Evolutionary conservation across 352 stramenopile genomes (phyloP), one percentile per base, ranked within the genome.

Genomic region (Plasmopara viticola): DNA sequence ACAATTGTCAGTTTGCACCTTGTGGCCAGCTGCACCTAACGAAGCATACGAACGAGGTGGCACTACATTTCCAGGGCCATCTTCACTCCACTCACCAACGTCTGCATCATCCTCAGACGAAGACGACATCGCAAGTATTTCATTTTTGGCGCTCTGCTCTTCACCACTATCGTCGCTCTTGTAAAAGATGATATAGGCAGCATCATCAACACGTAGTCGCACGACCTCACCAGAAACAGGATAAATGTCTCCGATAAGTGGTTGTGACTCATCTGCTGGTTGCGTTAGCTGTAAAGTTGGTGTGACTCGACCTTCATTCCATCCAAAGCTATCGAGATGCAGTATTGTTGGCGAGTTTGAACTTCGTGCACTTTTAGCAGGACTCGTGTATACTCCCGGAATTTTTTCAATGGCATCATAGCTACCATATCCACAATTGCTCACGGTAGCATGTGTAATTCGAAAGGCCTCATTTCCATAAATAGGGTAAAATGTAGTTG

Each of bases 141-240:
- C 78, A 20, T 81, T 58, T 17, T 62, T 62, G 2, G 40, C 44
- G 14, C 53, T 75, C 37, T 74, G 60, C 45, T 72, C 64, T 53
- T 72, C 64, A 12, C 64, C 73, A 14, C 61, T 64, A 8, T 84
- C 76, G 10, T 87, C 78, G 9, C 60, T 70, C 59, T 94, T 94
- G 68, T 92, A 94, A 41, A 92, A 94, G 37, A 94, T 90, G 44
- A 94, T 94, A 58, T 94, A 94, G 9, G 84, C 79, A 13, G 68
- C 76, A 39, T 85, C 84, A 18, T 92, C 84, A 25, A 84, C 74
- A 44, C 76, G 80, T 50, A 88, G 67, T 5, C 74, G 74, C 18
- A 92, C 52, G 34, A 87, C 62, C 50, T 94, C 84, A 4, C 84
- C 84, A 31, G 75, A 60, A n/a, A 92, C 56, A 0, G 80, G 78